Base-by-base conservation (phyloP, 352 stramenopile genomes). In the Globisporangium splendens region DNA sequence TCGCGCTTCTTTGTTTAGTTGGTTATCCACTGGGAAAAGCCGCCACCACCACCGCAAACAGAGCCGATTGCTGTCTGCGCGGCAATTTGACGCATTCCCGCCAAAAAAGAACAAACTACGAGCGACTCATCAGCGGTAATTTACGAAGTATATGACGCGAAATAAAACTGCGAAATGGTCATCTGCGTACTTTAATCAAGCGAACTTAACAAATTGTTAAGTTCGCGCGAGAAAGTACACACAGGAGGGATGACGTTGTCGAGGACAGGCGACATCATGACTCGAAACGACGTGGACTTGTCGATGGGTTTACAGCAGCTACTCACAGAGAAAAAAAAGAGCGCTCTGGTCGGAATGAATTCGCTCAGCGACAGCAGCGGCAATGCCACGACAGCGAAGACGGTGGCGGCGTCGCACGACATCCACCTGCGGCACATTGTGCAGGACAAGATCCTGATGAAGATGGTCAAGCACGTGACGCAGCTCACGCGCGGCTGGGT, bases 381-480 rank as follows among this genome's bases (percentile, higher is more conserved):
- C 14, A 35, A 20, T 17, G 50, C 15, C 5, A 31, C 48, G 33
- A 8, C 28, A 6, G 28, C 28, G 28, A 35, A 35, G 28, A 50
- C 65, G 39, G 72, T 87, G 42, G 77, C 74, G 33, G 72, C 65
- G 28, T 62, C 68, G 38, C 74, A 77, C 31, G 76, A 88, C 54
- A 73, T 90, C 28, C 84, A 89, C 62, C 63, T 94, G 55, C 81
- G 81, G n/a, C 68, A 69, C n/a, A 70, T 94, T 21, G 84, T 93
- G 51, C 83, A 91, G 58, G 72, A 89, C 51, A 93, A 91, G 55
- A 67, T 94, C 46, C 69, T 94, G 44, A 56, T 70, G 56, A 86
- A 93, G 69, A 91, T 94, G 83, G 71, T 94, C 42, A 89, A 87
- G 68, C 78, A 88, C 56, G 81, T 89, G 63, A 90, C 79, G 56